phyloP scores from a whole-genome alignment of 1,284 basidiomycete genomes.

The Chiua sp. region DNA sequence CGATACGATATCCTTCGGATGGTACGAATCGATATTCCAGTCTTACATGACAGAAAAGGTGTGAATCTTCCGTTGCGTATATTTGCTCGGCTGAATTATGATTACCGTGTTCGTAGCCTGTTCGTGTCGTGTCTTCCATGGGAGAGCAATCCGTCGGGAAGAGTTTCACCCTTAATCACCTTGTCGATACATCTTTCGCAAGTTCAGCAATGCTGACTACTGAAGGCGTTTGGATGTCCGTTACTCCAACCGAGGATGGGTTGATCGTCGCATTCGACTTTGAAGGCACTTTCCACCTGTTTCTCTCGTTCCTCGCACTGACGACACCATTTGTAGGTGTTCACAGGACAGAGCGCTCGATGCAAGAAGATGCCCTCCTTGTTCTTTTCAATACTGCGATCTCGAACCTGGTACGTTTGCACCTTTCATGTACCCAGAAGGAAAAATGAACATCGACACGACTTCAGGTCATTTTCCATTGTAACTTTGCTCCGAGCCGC shows the following conservation, averaged over 20 bases:
- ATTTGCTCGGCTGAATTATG: background rate
- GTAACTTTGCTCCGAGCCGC: conserved; percentile 64
- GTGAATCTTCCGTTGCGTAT: conserved; percentile 4
- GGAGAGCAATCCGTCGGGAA: conserved; percentile 72
- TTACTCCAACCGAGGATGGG: conserved; percentile 58
- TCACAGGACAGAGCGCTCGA: conserved; percentile 64
- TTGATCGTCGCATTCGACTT: conserved; percentile 67
- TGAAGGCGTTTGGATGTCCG: conserved; percentile 73
- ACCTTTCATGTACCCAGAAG: background rate
- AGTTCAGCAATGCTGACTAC: conserved; percentile 68
- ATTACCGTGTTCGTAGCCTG: conserved; percentile 44
- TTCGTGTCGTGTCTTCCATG: conserved; percentile 68
- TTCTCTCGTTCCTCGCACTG: background rate
- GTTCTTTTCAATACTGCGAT: conserved; percentile 69
- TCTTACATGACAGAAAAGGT: conserved; percentile 66
- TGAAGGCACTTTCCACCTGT: conserved; percentile 47
- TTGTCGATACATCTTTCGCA: conserved; percentile 66
- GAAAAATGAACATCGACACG: background rate
- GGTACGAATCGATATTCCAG: conserved; percentile 68
- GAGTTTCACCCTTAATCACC: conserved; percentile 62
- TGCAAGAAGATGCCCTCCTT: conserved; percentile 65
- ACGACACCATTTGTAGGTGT: conserved; percentile 46
- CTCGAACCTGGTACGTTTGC: conserved; percentile 55
- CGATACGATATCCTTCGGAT: conserved; percentile 60
- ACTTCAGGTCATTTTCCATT: conserved; percentile 64